Base-by-base conservation (phyloP, 371 early-diverging fungal genomes). In the Capniomyces stellatus region DNA sequence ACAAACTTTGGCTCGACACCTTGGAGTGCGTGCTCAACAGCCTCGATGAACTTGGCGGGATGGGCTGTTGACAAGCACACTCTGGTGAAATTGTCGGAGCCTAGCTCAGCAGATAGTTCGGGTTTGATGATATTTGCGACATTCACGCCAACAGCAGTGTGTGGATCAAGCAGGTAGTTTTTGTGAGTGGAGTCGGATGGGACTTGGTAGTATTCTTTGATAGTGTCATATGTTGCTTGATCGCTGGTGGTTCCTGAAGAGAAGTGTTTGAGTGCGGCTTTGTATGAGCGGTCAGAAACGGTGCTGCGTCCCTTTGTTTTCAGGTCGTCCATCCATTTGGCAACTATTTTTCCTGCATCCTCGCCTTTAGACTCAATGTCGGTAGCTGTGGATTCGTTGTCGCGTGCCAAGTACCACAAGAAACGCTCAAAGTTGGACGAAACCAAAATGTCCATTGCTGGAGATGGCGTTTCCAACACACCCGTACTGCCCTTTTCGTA, bases 361-460 rank as follows among this genome's bases (percentile, higher is more conserved):
- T 64, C 64, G 15, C 71, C 72, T 27, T 59, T 59, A 23, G 54
- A 54, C 12, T 62, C 59, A 35, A 62, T 47, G 41, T 64, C 70
- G 23, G 59, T 59, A 28, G 67, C 64, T 28, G 55, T 29, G 4
- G 54, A 52, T 43, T 63, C 66, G 44, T 62, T 19, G 30, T 81
- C 85, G 55, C 76, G 75, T 2, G 77, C 86, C 43, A 91, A 72
- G 60, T 91, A 88, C 87, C 89, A 92, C 54, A 90, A 67, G 55
- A 91, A 69, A 58, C 97, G 87, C 71, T 96, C 97, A 79, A 96
- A 96, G 73, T 96, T 96, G 61, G 87, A 86, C 46, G 85, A 83
- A 29, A 94, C 83, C 31, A 87, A 74, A 57, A 96, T 96, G 61
- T 96, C 97, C 97, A 95, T 90, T 42, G 97, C 95, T 23, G 97